phyloP scores from a whole-genome alignment of 2,329 filamentous ascomycete species.

The Boeremia lycopersici region DNA sequence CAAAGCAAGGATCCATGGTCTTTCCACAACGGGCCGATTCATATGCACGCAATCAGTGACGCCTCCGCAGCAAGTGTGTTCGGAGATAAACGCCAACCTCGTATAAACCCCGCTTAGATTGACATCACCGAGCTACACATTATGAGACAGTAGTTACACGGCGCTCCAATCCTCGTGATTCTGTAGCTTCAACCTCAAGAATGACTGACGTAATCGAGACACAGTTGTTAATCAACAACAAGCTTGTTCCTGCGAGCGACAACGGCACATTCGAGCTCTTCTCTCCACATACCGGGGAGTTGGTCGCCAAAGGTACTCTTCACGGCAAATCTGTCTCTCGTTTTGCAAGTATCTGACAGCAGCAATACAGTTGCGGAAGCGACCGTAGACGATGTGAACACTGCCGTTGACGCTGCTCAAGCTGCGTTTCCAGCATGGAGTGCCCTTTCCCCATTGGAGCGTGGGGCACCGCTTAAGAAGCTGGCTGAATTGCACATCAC shows the following conservation, averaged over 20 bases:
- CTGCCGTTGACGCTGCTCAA: constrained; percentile 32
- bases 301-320: constrained; percentile 33
- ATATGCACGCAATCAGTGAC: background rate
- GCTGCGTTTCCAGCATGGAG: constrained; percentile 39
- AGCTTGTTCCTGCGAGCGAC: constrained; percentile 37
- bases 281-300: constrained; percentile 36
- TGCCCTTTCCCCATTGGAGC: constrained; percentile 44
- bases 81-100: background rate
- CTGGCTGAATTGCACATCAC: constrained; percentile 45
- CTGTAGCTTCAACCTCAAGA: background rate
- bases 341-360: background rate
- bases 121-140: constrained; percentile 8
- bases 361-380: constrained; percentile 26
- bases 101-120: background rate
- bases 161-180: background rate
- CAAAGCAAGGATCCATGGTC: background rate
- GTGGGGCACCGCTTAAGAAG: constrained; percentile 51
- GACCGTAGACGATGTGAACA: constrained; percentile 32
- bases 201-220: constrained; percentile 21
- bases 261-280: constrained; percentile 34
- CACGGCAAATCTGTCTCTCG: background rate
- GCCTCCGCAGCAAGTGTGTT: background rate
- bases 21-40: background rate
- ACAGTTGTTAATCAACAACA: constrained; percentile 31
- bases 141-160: background rate